Conservation (phyloP, 345 rosid genomes). For the Turnera subulata region DNA sequence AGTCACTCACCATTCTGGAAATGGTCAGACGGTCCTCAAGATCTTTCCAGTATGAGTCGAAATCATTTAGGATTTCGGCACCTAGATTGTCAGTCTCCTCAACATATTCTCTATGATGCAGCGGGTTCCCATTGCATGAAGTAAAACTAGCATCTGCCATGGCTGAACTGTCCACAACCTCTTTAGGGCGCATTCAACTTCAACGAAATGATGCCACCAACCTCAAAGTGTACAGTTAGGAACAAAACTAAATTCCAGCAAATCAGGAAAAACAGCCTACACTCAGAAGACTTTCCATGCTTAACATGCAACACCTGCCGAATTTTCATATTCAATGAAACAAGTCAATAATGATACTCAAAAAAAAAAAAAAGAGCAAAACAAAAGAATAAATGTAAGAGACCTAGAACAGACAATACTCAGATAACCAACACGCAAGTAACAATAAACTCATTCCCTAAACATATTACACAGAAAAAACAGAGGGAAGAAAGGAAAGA, state of each 20-base stretch:
- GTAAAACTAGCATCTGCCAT: slow-evolving; percentile 22
- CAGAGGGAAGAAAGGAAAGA: no score
- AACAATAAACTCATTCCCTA: no score
- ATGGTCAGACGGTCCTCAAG: slow-evolving; percentile 45
- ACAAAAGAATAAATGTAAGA: no score
- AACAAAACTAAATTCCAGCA: background rate
- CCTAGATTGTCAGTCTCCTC: slow-evolving; percentile 47
- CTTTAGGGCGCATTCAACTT: slow-evolving; percentile 27
- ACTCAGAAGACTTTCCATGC: background rate
- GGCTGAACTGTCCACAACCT: slow-evolving; percentile 20
- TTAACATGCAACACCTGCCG: no score
- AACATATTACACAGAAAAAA: no score
- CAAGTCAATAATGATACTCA: no score
- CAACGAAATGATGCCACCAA: slow-evolving; percentile 8
- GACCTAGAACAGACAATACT: no score
- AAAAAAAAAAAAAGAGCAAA: no score
- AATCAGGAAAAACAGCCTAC: background rate
- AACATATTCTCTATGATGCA: slow-evolving; percentile 12
- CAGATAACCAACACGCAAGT: no score
- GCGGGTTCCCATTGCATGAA: slow-evolving; percentile 6
- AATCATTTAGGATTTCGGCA: slow-evolving; percentile 45
- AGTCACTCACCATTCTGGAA: slow-evolving; percentile 77
- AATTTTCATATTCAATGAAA: no score
- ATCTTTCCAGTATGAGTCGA: slow-evolving; percentile 63
- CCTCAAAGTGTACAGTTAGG: slow-evolving; percentile 2